These are phyloP conservation scores for Buddleja alternifolia DNA, from an alignment of 257 asterid species.

Conservation along the genomic window DNA sequence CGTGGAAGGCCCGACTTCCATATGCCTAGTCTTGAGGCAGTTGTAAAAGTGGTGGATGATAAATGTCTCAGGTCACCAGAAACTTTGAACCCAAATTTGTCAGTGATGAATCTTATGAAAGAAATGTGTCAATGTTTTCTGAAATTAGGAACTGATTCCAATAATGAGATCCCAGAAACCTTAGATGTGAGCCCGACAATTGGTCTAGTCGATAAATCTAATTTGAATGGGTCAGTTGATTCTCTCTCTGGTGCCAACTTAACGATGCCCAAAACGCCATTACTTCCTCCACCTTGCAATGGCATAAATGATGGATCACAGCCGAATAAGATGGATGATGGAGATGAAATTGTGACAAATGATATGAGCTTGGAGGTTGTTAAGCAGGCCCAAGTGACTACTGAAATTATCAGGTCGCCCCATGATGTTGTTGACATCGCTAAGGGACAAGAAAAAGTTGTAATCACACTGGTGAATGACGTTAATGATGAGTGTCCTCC, in stretches of 20 bases:
- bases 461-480: conserved; percentile 65
- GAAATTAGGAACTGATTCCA: conserved; percentile 46
- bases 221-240: conserved; percentile 35
- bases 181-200: conserved; percentile 17
- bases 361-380: conserved; percentile 42
- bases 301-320: conserved; percentile 36
- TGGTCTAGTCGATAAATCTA: conserved; percentile 22
- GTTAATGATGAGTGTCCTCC: conserved; percentile 66
- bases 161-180: conserved; percentile 30
- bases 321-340: conserved; percentile 34
- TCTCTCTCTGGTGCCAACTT: conserved; percentile 37
- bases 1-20: conserved; percentile 42
- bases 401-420: conserved; percentile 40
- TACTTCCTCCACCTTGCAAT: conserved; percentile 38
- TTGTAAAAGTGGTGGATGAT: conserved; percentile 50
- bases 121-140: conserved; percentile 58
- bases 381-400: conserved; percentile 40
- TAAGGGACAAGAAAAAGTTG: conserved; percentile 78
- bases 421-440: conserved; percentile 63
- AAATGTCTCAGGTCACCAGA: conserved; percentile 52
- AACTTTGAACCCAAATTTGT: conserved; percentile 45
- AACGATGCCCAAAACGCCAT: conserved; percentile 32
- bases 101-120: conserved; percentile 56
- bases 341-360: conserved; percentile 37
- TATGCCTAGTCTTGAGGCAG: conserved; percentile 52